Conservation (phyloP, 1,284 basidiomycete genomes). For the Xerocomus amazonicus region DNA sequence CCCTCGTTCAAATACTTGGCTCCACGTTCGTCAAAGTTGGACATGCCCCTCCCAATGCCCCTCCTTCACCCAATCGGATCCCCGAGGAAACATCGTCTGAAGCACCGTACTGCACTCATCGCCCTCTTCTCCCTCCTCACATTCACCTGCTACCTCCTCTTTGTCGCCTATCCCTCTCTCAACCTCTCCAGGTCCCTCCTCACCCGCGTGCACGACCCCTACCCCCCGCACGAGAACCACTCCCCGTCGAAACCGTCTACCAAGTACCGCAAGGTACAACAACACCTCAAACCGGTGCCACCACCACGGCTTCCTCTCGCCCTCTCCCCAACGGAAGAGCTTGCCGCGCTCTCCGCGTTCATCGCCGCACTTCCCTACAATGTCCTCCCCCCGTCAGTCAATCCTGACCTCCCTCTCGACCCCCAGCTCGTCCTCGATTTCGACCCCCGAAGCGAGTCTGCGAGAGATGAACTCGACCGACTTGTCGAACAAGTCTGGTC, state of each 20-base stretch:
- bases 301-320: constrained; percentile 37
- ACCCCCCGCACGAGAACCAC: constrained; percentile 14
- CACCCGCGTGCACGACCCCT: constrained; percentile 24
- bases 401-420: constrained; percentile 66
- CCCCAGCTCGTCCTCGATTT: constrained; percentile 81
- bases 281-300: constrained; percentile 16
- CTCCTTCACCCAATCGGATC: constrained; percentile 26
- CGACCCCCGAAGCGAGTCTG: constrained; percentile 59
- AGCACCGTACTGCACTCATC: constrained; percentile 49
- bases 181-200: constrained; percentile 39
- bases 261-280: constrained; percentile 24
- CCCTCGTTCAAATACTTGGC: constrained; percentile 15
- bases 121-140: constrained; percentile 48
- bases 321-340: constrained; percentile 60
- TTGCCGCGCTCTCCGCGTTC: constrained; percentile 76
- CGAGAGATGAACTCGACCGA: constrained; percentile 52
- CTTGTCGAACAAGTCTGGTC: constrained; percentile 64
- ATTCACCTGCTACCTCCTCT: constrained; percentile 52
- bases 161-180: constrained; percentile 43
- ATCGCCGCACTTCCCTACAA: constrained; percentile 77
- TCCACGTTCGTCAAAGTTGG: neutral
- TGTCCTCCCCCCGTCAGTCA: constrained; percentile 64
- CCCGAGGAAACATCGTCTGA: constrained; percentile 26
- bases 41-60: constrained; percentile 20
- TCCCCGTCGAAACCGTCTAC: constrained; percentile 14